phyloP scores from a whole-genome alignment of 495 filamentous ascomycete genomes.

The Neurospora sp. region DNA sequence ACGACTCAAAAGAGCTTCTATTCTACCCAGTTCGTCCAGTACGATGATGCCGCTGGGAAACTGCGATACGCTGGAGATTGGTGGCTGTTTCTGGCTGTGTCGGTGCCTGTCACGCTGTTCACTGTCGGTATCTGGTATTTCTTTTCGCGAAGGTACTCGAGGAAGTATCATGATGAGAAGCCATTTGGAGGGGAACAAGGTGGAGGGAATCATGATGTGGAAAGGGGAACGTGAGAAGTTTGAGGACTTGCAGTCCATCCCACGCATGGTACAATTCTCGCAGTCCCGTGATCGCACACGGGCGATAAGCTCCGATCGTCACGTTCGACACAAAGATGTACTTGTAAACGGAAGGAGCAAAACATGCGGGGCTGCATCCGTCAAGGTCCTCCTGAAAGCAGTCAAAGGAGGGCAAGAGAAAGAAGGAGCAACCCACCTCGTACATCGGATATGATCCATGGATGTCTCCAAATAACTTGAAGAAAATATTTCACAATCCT shows the following conservation, averaged over 20 bases:
- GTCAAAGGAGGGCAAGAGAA: neutral
- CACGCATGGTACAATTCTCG: neutral
- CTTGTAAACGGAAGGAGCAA: neutral
- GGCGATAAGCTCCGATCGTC: neutral
- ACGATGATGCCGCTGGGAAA: neutral
- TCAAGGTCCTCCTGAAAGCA: neutral
- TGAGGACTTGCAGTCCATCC: too few relatives aligned
- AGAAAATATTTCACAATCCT: neutral
- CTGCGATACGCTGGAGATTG: neutral
- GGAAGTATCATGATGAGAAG: neutral
- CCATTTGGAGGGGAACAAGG: neutral
- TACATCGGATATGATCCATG: neutral
- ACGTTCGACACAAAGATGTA: neutral
- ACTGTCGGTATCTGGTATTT: neutral
- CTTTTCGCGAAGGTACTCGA: neutral
- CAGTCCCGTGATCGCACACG: neutral
- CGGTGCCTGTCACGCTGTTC: neutral
- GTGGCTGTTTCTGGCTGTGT: neutral
- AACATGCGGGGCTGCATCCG: neutral
- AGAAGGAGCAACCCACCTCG: neutral
- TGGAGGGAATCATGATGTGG: neutral
- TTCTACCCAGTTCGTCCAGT: neutral
- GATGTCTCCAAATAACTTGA: neutral
- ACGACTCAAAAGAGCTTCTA: neutral
- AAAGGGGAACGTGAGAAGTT: neutral